Percentiles rank a stretch among this genome's conserved stretches.
Conservation (phyloP, 2,329 filamentous ascomycete species). For the Nemania sp. region DNA sequence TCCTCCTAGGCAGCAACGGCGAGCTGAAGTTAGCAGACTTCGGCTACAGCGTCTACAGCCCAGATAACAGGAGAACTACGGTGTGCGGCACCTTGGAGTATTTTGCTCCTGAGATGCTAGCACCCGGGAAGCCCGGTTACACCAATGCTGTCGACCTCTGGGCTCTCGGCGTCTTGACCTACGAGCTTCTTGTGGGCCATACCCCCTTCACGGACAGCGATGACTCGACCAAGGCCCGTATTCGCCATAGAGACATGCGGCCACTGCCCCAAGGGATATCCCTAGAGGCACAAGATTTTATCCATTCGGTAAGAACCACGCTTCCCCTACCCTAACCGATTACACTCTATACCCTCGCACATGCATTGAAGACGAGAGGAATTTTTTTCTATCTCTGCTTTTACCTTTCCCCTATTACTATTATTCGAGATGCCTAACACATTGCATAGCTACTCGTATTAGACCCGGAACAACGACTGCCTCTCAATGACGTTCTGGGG, state of each 20-base stretch:
- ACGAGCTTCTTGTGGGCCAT: slow-evolving; percentile 94
- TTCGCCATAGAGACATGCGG: slow-evolving; percentile 88
- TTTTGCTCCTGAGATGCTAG: slow-evolving; percentile 96
- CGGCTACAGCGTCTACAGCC: slow-evolving; percentile 96
- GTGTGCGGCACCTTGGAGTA: slow-evolving; percentile 99
- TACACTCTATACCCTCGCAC: no score
- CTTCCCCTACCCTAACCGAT: not conserved
- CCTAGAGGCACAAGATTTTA: slow-evolving; percentile 87
- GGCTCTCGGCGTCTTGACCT: slow-evolving; percentile 93
- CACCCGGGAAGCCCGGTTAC: slow-evolving; percentile 83
- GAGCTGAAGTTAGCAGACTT: slow-evolving; percentile 99
- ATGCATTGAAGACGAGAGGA: not conserved
- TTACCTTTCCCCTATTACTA: not conserved
- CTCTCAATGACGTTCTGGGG: slow-evolving; percentile 84
- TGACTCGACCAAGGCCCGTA: slow-evolving; percentile 88
- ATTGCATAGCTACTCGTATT: slow-evolving; percentile 79
- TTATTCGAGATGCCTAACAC: slow-evolving; percentile 31
- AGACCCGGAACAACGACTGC: slow-evolving; percentile 90
- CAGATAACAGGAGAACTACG: slow-evolving; percentile 89
- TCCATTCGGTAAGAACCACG: slow-evolving; percentile 77
- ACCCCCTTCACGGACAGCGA: slow-evolving; percentile 99
- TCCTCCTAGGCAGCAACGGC: slow-evolving; percentile 91
- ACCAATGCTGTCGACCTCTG: slow-evolving; percentile 95
- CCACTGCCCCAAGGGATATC: slow-evolving; percentile 80
- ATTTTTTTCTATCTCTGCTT: not conserved